phyloP scores from a whole-genome alignment of 129 eudicot genomes.

The Flaveria brownii region DNA sequence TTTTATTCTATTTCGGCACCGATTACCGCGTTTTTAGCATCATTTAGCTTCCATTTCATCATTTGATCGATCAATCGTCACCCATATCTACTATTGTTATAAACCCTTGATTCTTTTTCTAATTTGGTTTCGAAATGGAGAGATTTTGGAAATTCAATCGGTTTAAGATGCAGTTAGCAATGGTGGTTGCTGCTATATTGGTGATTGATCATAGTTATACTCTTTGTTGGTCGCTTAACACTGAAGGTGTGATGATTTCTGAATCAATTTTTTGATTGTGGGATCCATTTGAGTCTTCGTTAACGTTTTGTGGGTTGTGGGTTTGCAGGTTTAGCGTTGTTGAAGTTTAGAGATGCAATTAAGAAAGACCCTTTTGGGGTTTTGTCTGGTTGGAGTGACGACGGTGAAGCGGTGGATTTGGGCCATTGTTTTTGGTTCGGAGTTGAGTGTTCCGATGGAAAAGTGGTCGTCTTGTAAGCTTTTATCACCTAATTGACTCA shows the following conservation, averaged over 20 bases:
- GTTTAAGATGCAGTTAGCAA: constrained; percentile 35
- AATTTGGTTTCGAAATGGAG: constrained; percentile 26
- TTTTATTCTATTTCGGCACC: constrained; percentile 4
- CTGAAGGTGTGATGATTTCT: constrained; percentile 45
- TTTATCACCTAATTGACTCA: not conserved
- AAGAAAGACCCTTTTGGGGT: constrained; percentile 58
- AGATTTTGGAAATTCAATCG: constrained; percentile 29
- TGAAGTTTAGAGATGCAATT: constrained; percentile 59
- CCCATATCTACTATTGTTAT: not conserved
- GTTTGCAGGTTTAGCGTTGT: constrained; percentile 57
- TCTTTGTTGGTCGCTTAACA: constrained; percentile 47
- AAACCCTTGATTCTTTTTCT: constrained; percentile 4
- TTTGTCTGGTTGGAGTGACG: constrained; percentile 49
- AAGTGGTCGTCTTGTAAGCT: constrained; percentile 56
- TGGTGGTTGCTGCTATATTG: constrained; percentile 25
- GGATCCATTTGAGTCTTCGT: not conserved
- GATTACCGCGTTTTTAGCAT: constrained; percentile 26
- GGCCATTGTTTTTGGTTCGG: constrained; percentile 70
- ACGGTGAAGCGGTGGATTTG: constrained; percentile 33
- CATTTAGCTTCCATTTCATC: not conserved
- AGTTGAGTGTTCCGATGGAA: constrained; percentile 59
- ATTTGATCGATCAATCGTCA: not conserved
- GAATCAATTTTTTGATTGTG: not conserved
- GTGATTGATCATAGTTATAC: constrained; percentile 27
- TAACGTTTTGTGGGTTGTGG: constrained; percentile 16